Evolutionary conservation across 495 filamentous ascomycete species (phyloP), one percentile per base, ranked within the genome.

Genomic region (Elaphomyces granulatus): DNA sequence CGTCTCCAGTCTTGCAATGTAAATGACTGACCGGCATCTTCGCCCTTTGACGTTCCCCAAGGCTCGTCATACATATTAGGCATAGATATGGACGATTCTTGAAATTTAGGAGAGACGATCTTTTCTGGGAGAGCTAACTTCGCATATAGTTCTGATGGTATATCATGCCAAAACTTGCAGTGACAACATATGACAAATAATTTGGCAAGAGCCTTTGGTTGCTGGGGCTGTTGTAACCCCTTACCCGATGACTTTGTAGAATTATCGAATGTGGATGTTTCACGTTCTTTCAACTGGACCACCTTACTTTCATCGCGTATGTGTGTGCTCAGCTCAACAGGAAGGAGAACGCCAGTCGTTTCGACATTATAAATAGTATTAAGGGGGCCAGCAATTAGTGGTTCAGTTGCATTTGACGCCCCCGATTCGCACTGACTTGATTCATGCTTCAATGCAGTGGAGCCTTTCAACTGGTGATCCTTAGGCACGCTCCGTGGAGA

Each of bases 121-220:
- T 64, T 66, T 40, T 79, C 74, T 8, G 77, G 72, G 46, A 71
- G 74, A 15, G 77, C 74, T 67, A 83, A 80, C 49, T 70, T 79
- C 40, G 81, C 75, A 49, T 86, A 86, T 37, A 83, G 63, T 32
- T 77, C 74, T 8, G 75, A 78, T 8, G 83, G 83, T 55, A 85
- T 72, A 47, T 87, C 82, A 56, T 87, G 80, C 70, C 79, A 87
- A 55, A 78, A 83, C 39, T 77, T 77, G 67, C 83, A 88, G 39
- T 66, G 71, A 54, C 83, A 88, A 53, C 83, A 88, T 41, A 87
- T 77, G 4, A 87, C 80, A 43, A 88, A 76, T 42, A 85, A 64
- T 56, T 87, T 88, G 23, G 74, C 77, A 32, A 86, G 55, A 0
- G 75, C 67, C 32, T 71, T 69, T 19, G 59, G 60, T 14, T 50